These are phyloP conservation scores for Aspergillus cejpii DNA, from an alignment of 2,329 filamentous ascomycete species.

Conservation along the genomic window DNA sequence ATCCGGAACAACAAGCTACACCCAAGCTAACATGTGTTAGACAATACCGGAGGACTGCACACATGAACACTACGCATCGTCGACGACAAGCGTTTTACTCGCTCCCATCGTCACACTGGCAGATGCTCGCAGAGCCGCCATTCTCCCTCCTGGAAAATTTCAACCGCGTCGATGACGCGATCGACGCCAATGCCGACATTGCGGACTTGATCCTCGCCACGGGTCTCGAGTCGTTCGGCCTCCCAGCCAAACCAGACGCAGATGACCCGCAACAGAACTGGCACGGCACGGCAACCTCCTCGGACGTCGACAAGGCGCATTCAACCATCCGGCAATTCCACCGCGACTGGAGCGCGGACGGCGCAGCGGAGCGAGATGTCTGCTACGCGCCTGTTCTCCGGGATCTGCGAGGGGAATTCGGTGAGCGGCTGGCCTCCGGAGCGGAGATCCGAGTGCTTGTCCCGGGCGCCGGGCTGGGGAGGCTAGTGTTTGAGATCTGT, in stretches of 20 bases:
- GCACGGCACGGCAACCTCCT: slow-evolving; percentile 61
- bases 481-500: slow-evolving; percentile 83
- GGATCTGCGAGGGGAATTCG: slow-evolving; percentile 52
- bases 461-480: slow-evolving; percentile 80
- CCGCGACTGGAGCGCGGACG: slow-evolving; percentile 84
- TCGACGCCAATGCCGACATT: slow-evolving; percentile 79
- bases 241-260: slow-evolving; percentile 36
- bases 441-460: slow-evolving; percentile 63
- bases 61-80: slow-evolving; percentile 85
- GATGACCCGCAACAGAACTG: slow-evolving; percentile 51
- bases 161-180: slow-evolving; percentile 72
- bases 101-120: slow-evolving; percentile 74
- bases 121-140: slow-evolving; percentile 70
- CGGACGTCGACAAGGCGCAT: slow-evolving; percentile 82
- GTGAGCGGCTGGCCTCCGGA: slow-evolving; percentile 25
- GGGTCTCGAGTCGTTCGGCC: slow-evolving; percentile 61
- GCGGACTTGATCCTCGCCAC: slow-evolving; percentile 68
- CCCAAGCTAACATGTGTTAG: slow-evolving; percentile 41
- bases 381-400: slow-evolving; percentile 69
- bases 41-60: slow-evolving; percentile 76
- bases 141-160: slow-evolving; percentile 78
- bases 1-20: background rate
- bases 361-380: slow-evolving; percentile 63
- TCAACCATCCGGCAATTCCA: slow-evolving; percentile 92
- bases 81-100: slow-evolving; percentile 91